Conservation (phyloP, 2,329 filamentous ascomycete genomes). For the Pseudogymnoascus pannorum region DNA sequence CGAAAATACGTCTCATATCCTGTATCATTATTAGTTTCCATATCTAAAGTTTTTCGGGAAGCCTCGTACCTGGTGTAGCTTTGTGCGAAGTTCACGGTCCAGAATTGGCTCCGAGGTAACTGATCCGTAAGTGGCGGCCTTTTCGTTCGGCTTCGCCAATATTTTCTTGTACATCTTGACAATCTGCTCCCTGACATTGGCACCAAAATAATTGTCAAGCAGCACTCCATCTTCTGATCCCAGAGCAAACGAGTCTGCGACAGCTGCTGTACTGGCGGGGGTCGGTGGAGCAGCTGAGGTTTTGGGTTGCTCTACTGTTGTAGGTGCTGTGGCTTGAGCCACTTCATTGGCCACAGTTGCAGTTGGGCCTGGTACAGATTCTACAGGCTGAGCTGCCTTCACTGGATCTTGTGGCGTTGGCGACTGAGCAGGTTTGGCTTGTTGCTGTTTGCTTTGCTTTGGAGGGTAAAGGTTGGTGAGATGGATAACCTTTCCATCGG, state of each 20-base stretch:
- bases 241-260: slow-evolving; percentile 27
- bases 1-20: slow-evolving; percentile 54
- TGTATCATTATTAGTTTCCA: background rate
- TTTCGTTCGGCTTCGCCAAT: slow-evolving; percentile 44
- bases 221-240: slow-evolving; percentile 37
- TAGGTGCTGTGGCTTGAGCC: background rate
- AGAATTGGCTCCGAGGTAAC: slow-evolving; percentile 46
- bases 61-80: slow-evolving; percentile 48
- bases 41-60: background rate
- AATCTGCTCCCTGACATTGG: slow-evolving; percentile 41
- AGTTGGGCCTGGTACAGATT: background rate
- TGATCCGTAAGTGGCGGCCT: slow-evolving; percentile 46
- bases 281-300: background rate
- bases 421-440: slow-evolving; percentile 15
- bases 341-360: background rate
- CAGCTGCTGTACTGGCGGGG: background rate
- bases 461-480: slow-evolving; percentile 35
- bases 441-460: slow-evolving; percentile 4
- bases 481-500: slow-evolving; percentile 56
- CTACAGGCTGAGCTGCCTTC: slow-evolving; percentile 14
- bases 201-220: slow-evolving; percentile 43
- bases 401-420: slow-evolving; percentile 10
- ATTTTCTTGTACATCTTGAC: slow-evolving; percentile 48
- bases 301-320: background rate
- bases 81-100: slow-evolving; percentile 54